Percentiles rank a stretch among this genome's conserved stretches.
Evolutionary conservation across 495 filamentous ascomycete species (phyloP).

Genomic region (Xylaria castorea): DNA sequence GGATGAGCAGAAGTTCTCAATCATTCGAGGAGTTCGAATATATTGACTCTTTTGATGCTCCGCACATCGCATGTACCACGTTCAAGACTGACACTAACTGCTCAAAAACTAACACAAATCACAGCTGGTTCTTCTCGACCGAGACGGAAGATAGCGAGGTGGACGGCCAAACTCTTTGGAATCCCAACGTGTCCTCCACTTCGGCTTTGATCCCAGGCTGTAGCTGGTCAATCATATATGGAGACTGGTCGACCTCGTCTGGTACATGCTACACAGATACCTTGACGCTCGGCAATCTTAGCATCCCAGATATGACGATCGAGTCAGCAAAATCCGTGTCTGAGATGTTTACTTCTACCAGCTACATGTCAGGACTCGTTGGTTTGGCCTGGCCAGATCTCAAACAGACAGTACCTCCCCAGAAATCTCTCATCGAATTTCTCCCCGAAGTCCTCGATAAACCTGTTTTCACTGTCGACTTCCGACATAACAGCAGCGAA

Average conservation of each 20-base stretch:
- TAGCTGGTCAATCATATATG: constrained; percentile 74
- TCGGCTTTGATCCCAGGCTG: constrained; percentile 57
- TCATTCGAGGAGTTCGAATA: not conserved
- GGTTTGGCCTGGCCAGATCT: constrained; percentile 47
- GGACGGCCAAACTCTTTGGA: constrained; percentile 56
- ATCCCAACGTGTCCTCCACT: constrained; percentile 66
- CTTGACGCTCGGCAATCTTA: constrained; percentile 51
- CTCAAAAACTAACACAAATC: constrained; percentile 31
- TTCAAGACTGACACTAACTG: not conserved
- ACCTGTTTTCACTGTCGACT: constrained; percentile 72
- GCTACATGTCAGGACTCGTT: constrained; percentile 45
- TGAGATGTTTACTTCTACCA: constrained; percentile 35
- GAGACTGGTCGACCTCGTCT: constrained; percentile 55
- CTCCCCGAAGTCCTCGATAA: constrained; percentile 54
- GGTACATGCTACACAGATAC: constrained; percentile 50
- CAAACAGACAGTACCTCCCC: constrained; percentile 54
- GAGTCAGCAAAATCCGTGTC: constrained; percentile 46
- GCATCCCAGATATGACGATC: constrained; percentile 65
- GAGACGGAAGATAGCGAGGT: constrained; percentile 53
- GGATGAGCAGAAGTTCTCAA: not conserved
- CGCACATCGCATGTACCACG: not conserved
- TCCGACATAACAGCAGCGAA: constrained; percentile 67
- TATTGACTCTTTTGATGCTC: not conserved
- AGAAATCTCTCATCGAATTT: constrained; percentile 73
- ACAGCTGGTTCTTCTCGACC: constrained; percentile 67